Conservation (phyloP, 371 early-diverging fungal species). For the Apophysomyces elegans region DNA sequence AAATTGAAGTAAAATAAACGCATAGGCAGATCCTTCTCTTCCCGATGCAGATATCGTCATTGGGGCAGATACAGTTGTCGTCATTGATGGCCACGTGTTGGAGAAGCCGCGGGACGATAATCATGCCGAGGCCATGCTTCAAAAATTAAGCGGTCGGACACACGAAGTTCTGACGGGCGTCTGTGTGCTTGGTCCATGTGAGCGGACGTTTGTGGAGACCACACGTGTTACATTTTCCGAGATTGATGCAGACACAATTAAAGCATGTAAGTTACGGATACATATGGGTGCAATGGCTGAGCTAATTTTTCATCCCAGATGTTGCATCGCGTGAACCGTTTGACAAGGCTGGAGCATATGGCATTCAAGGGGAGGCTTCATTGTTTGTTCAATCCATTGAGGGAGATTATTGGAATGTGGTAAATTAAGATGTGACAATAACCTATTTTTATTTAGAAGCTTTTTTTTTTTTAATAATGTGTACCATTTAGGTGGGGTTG, state of each 20-base stretch:
- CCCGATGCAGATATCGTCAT: conserved; percentile 68
- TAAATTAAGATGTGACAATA: conserved; percentile 32
- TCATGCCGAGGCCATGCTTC: conserved; percentile 64
- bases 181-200: conserved; percentile 42
- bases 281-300: conserved; percentile 10
- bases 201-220: conserved; percentile 49
- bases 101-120: conserved; percentile 62
- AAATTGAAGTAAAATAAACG: conserved; percentile 2
- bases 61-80: conserved; percentile 84
- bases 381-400: conserved; percentile 76
- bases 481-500: conserved; percentile 42
- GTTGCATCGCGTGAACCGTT: conserved; percentile 49
- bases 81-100: conserved; percentile 55
- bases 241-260: conserved; percentile 23
- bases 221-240: conserved; percentile 48
- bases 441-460: background rate
- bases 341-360: conserved; percentile 90
- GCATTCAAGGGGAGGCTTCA: conserved; percentile 79
- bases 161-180: conserved; percentile 75
- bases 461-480: background rate
- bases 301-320: conserved; percentile 34
- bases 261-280: conserved; percentile 24
- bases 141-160: conserved; percentile 53
- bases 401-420: conserved; percentile 79
- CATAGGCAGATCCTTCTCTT: conserved; percentile 32